Conservation (phyloP, 352 stramenopile species). For the Globisporangium parvum region DNA sequence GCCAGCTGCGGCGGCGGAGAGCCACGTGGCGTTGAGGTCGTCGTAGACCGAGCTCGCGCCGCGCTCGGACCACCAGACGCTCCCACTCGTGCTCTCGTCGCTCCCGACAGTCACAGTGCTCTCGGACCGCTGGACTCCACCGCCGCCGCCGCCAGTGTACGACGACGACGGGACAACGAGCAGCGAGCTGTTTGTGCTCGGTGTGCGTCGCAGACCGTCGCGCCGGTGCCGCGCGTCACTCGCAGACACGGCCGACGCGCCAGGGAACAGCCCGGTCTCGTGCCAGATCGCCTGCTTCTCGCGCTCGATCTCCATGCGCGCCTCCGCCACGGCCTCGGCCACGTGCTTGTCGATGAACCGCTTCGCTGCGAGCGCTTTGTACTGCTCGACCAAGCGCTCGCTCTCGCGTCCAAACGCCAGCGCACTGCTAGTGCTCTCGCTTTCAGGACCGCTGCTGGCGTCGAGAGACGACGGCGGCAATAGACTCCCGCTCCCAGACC, state of each 20-base stretch:
- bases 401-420: conserved; percentile 13
- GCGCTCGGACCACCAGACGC: conserved; percentile 41
- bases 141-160: neutral
- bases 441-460: too few relatives aligned
- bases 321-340: conserved; percentile 50
- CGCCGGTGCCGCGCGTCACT: conserved; percentile 1
- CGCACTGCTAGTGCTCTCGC: neutral
- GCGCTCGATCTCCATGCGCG: conserved; percentile 55
- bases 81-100: conserved; percentile 21
- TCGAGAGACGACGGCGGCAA: conserved; percentile 1
- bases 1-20: conserved; percentile 17
- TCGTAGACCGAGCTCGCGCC: conserved; percentile 27
- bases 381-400: conserved; percentile 41
- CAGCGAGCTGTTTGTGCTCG: conserved; percentile 17
- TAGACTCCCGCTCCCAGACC: conserved; percentile 37
- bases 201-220: conserved; percentile 7
- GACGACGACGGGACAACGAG: conserved; percentile 10
- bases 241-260: conserved; percentile 11
- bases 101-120: conserved; percentile 25
- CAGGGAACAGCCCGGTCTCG: conserved; percentile 56
- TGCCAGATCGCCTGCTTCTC: conserved; percentile 64
- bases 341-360: conserved; percentile 77
- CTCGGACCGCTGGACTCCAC: conserved; percentile 20
- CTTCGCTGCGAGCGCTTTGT: conserved; percentile 46
- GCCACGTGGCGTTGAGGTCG: conserved; percentile 31